A percentile compares a stretch with the other conserved stretches of the same genome.
phyloP scores from a whole-genome alignment of 805 yeast genomes.

The Ogataea thermomethanolica region DNA sequence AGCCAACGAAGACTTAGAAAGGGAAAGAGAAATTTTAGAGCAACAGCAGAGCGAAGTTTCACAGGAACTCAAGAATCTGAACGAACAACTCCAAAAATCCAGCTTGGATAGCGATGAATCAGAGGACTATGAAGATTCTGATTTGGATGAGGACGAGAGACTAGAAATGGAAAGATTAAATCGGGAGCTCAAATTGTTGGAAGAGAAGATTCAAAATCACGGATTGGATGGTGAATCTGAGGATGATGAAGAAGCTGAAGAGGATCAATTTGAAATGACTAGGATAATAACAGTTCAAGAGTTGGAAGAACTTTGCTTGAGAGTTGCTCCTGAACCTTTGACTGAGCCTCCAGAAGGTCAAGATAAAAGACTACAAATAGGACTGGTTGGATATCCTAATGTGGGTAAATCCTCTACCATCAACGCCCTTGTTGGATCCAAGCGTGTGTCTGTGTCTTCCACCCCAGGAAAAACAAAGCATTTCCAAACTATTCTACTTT shows the following conservation, averaged over 20 bases:
- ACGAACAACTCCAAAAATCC: background rate
- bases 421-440: slow-evolving; percentile 93
- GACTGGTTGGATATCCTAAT: slow-evolving; percentile 97
- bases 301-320: slow-evolving; percentile 73
- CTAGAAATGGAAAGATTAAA: slow-evolving; percentile 16
- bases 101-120: slow-evolving; percentile 12
- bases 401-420: slow-evolving; percentile 86
- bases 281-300: slow-evolving; percentile 79
- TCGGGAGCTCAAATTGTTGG: slow-evolving; percentile 25
- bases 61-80: background rate
- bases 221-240: slow-evolving; percentile 19
- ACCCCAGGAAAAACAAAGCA: slow-evolving; percentile 99
- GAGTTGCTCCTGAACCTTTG: slow-evolving; percentile 70
- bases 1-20: slow-evolving; percentile 73
- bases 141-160: slow-evolving; percentile 18
- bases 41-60: background rate
- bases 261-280: slow-evolving; percentile 46
- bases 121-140: slow-evolving; percentile 13
- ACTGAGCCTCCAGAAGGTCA: slow-evolving; percentile 51
- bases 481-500: slow-evolving; percentile 89
- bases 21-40: slow-evolving; percentile 42
- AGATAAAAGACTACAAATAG: slow-evolving; percentile 74
- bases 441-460: slow-evolving; percentile 95
- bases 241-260: slow-evolving; percentile 20
- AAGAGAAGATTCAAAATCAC: slow-evolving; percentile 4